Evolutionary conservation across 2,329 filamentous ascomycete genomes (phyloP).

Genomic region (Epichloe festucae): DNA sequence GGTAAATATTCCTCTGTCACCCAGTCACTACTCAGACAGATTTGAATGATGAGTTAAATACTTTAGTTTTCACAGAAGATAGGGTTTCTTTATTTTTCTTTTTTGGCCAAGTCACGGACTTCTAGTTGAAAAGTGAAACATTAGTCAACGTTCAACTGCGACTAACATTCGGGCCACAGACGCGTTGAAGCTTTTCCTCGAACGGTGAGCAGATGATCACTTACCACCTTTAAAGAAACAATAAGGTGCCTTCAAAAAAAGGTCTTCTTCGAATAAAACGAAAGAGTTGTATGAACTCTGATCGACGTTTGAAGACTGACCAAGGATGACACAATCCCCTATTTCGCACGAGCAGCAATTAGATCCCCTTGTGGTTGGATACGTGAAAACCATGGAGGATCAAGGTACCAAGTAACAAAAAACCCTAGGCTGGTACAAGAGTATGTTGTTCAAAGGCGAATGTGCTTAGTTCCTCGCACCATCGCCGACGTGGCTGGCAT

Average conservation of each 20-base stretch:
- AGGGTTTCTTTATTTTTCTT: not conserved
- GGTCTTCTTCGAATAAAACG: not conserved
- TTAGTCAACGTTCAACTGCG: not conserved
- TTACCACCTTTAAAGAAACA: not conserved
- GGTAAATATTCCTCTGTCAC: not conserved
- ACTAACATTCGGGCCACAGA: not conserved
- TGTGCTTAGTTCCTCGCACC: not conserved
- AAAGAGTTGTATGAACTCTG: not conserved
- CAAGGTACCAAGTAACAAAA: constrained; percentile 1
- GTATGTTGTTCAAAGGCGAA: not conserved
- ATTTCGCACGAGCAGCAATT: not conserved
- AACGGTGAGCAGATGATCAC: not conserved
- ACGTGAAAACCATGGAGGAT: not conserved
- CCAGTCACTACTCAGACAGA: not conserved
- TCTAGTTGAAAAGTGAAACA: not conserved
- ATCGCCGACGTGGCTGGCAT: constrained; percentile 1
- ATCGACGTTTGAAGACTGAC: not conserved
- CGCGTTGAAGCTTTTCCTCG: not conserved
- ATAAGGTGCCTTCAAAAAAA: not conserved
- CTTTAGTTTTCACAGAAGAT: not conserved
- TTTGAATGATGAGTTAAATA: not conserved
- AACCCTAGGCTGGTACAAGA: not conserved
- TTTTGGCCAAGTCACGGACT: not conserved
- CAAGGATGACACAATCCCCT: not conserved
- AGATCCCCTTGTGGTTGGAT: not conserved